These are phyloP conservation scores for Bruguiera sexangula DNA, from an alignment of 345 rosid species.

Conservation along the genomic window DNA sequence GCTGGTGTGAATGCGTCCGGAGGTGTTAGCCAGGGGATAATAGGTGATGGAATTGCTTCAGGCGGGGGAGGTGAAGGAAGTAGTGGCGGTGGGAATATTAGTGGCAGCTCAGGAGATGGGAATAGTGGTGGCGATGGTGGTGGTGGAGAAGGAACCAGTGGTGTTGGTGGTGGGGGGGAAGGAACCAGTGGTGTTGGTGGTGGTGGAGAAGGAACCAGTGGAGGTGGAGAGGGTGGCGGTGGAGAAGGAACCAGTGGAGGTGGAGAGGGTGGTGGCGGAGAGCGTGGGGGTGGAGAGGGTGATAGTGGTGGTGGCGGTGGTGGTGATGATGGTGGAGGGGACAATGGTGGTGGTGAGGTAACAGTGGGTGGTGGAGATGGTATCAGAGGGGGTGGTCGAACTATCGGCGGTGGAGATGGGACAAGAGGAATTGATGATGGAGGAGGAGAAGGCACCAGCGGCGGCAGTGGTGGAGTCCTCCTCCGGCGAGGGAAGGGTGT, in stretches of 20 bases:
- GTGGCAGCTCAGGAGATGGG: neutral
- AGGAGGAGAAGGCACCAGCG: slow-evolving; percentile 21
- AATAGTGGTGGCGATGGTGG: slow-evolving; percentile 19
- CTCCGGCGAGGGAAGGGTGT: slow-evolving; percentile 21
- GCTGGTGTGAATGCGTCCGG: slow-evolving; percentile 14
- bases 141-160: slow-evolving; percentile 1
- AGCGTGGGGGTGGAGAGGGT: neutral
- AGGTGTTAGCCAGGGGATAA: slow-evolving; percentile 24
- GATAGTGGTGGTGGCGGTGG: slow-evolving; percentile 12
- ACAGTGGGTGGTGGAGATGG: slow-evolving; percentile 16
- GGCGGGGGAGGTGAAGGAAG: slow-evolving; percentile 38
- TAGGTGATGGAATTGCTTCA: slow-evolving; percentile 5
- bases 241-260: slow-evolving; percentile 24
- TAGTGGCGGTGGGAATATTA: slow-evolving; percentile 1
- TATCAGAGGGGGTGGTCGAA: slow-evolving; percentile 18
- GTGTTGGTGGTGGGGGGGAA: slow-evolving; percentile 11
- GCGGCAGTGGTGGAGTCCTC: slow-evolving; percentile 14
- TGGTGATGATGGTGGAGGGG: slow-evolving; percentile 14
- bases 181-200: slow-evolving; percentile 5
- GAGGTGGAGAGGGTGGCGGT: neutral
- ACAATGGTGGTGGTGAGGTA: slow-evolving; percentile 22
- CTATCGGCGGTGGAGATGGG: slow-evolving; percentile 1
- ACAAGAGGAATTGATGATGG: slow-evolving; percentile 1
- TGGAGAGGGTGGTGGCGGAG: slow-evolving; percentile 6
- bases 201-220: neutral